Evolutionary conservation across 2,329 filamentous ascomycete genomes (phyloP), one percentile per base, ranked within the genome.

Genomic region (Paracoccidioides lutzii): DNA sequence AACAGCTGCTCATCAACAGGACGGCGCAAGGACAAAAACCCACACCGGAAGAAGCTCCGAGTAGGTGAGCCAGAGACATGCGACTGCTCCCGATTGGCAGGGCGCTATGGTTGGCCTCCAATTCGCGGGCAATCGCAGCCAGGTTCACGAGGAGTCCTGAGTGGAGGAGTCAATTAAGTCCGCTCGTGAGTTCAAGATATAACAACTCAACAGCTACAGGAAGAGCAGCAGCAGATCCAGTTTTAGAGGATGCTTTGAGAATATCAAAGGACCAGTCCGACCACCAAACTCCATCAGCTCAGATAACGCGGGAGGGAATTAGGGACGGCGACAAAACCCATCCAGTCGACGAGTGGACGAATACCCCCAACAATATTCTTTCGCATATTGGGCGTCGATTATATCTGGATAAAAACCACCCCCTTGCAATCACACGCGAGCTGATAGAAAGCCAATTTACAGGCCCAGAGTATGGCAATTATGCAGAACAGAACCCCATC

Each of bases 361-460:
- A 98, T 71, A 79, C 87, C 12, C 84, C 91, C 3, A 64, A 79
- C 32, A 85, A 84, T 55, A 90, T 98, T 59, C 74, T 90, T 50
- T 76, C 82, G 28, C 82, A 87, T 56, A 80, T 94, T 50, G 79
- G 83, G 49, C 85, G 89, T 59, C 83, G 81, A 55, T 78, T 98
- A n/a, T 93, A 98, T 71, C 79, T 95, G n/a, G 83, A 93, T 66
- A 81, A 84, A 59, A 84, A 95, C 71, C 93, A 98, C 67, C 93
- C 93, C 30, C 78, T 98, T 40, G 82, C 81, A 62, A 95, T 97
- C 65, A 97, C 93, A 9, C 84, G 93, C 42, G 82, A 90, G 64
- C 85, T 98, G 59, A 94, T 98, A 66, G 88, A 97, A 74, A 89
- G 88, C 55, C 84, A 85, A 59, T 98, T 97, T 68, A 84, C 88